Evolutionary conservation across 169 alveolate species (phyloP).

Genomic region (Blepharisma undulans): DNA sequence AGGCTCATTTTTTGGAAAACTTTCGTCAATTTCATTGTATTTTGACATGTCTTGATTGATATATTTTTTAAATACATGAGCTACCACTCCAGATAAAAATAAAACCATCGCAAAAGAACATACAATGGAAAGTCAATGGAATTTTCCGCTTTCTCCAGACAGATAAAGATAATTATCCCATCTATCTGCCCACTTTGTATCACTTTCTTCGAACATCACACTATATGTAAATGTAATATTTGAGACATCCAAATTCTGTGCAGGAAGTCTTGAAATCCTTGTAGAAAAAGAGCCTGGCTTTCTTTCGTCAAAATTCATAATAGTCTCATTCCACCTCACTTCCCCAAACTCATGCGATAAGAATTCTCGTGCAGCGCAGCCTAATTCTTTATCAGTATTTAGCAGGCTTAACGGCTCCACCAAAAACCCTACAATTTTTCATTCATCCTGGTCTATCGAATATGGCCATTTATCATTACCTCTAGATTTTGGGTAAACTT

Average conservation of each 20-base stretch:
- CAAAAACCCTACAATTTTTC: constrained; percentile 35
- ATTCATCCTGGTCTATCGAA: too few relatives aligned
- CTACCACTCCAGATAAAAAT: constrained; percentile 79
- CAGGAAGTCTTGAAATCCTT: background rate
- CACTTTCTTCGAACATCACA: constrained; percentile 76
- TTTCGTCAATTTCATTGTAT: constrained; percentile 74
- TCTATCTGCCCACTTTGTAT: constrained; percentile 73
- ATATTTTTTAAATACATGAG: constrained; percentile 82
- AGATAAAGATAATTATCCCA: constrained; percentile 86
- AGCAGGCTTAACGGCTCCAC: constrained; percentile 36
- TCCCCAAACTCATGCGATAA: background rate
- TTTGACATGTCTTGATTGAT: constrained; percentile 83
- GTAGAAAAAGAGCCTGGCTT: background rate
- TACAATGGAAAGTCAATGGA: constrained; percentile 89
- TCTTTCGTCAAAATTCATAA: constrained; percentile 3
- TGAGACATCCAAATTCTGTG: background rate
- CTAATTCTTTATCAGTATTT: background rate
- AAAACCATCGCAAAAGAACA: constrained; percentile 81
- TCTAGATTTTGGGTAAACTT: background rate
- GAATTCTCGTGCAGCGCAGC: background rate
- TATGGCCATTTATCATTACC: background rate
- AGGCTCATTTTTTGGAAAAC: constrained; percentile 79
- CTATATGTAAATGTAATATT: constrained; percentile 80
- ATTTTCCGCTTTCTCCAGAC: constrained; percentile 66
- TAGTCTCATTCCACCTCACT: background rate